Percentiles rank a stretch among this genome's conserved stretches.
phyloP scores from a whole-genome alignment of 2,329 filamentous ascomycete species.

The Talaromyces sp. region DNA sequence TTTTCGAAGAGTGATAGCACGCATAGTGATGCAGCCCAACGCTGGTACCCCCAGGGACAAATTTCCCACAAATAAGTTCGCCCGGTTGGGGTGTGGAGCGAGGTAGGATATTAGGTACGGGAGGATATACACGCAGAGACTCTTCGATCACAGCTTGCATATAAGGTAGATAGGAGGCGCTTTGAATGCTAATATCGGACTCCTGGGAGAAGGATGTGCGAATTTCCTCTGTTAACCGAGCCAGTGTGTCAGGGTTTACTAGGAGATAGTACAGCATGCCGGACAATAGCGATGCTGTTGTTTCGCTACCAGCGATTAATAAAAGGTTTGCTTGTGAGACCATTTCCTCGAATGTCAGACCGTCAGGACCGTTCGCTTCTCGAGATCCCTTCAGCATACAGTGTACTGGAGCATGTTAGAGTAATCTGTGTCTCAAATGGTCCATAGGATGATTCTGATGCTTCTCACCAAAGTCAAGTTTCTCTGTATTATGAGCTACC shows the following conservation, averaged over 20 bases:
- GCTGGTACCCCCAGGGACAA: slow-evolving; percentile 25
- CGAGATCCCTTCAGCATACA: slow-evolving; percentile 21
- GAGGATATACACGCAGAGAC: slow-evolving; percentile 42
- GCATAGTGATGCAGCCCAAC: background rate
- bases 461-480: slow-evolving; percentile 23
- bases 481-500: slow-evolving; percentile 18
- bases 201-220: slow-evolving; percentile 24
- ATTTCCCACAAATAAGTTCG: slow-evolving; percentile 20
- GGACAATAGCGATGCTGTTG: slow-evolving; percentile 40
- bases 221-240: slow-evolving; percentile 24
- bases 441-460: background rate
- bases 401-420: slow-evolving; percentile 14
- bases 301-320: slow-evolving; percentile 39
- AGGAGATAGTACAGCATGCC: slow-evolving; percentile 34
- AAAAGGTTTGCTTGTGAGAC: slow-evolving; percentile 27
- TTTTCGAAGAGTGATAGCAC: background rate
- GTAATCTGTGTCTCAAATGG: background rate
- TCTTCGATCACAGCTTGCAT: slow-evolving; percentile 46
- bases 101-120: slow-evolving; percentile 24
- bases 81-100: background rate
- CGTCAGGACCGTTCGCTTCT: slow-evolving; percentile 19
- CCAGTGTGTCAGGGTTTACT: slow-evolving; percentile 20
- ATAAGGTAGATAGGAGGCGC: slow-evolving; percentile 32
- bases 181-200: slow-evolving; percentile 31
- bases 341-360: slow-evolving; percentile 22